These are phyloP conservation scores for Talaromyces sp. DNA, from an alignment of 2,329 filamentous ascomycete genomes.

Conservation along the genomic window DNA sequence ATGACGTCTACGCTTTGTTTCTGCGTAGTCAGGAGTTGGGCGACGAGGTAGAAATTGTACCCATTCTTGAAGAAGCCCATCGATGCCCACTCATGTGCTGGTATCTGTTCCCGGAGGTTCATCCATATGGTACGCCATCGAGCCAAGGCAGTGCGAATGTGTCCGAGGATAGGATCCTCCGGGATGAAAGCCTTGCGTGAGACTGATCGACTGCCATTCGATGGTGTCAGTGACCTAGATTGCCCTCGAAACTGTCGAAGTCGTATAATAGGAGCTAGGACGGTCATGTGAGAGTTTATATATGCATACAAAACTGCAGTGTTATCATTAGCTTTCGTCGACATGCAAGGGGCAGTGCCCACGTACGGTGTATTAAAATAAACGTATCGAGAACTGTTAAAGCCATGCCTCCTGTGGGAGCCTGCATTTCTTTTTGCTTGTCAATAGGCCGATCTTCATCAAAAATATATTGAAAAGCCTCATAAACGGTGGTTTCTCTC, in stretches of 20 bases:
- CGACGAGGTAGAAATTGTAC: constrained; percentile 41
- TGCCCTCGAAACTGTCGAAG: constrained; percentile 12
- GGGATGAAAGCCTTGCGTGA: constrained; percentile 17
- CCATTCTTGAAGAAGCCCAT: constrained; percentile 41
- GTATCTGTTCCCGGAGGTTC: constrained; percentile 25
- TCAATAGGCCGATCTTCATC: constrained; percentile 17
- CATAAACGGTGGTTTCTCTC: constrained; percentile 31
- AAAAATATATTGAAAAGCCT: constrained; percentile 39
- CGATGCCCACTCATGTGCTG: constrained; percentile 32
- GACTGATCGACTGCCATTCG: constrained; percentile 1
- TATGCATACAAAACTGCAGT: constrained; percentile 35
- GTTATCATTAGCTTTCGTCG: not conserved
- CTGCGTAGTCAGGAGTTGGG: constrained; percentile 37
- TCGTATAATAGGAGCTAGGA: constrained; percentile 26
- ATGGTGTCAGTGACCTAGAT: constrained; percentile 9
- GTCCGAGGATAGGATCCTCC: constrained; percentile 25
- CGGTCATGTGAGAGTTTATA: constrained; percentile 38
- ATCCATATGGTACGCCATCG: constrained; percentile 38
- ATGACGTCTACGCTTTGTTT: constrained; percentile 41
- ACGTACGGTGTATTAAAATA: constrained; percentile 39
- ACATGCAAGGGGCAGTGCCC: not conserved
- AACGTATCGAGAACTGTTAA: constrained; percentile 39
- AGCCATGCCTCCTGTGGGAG: constrained; percentile 11
- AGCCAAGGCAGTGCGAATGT: constrained; percentile 31
- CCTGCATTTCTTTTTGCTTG: not conserved